Conservation (phyloP, 257 asterid genomes). For the Marsdenia floribunda region DNA sequence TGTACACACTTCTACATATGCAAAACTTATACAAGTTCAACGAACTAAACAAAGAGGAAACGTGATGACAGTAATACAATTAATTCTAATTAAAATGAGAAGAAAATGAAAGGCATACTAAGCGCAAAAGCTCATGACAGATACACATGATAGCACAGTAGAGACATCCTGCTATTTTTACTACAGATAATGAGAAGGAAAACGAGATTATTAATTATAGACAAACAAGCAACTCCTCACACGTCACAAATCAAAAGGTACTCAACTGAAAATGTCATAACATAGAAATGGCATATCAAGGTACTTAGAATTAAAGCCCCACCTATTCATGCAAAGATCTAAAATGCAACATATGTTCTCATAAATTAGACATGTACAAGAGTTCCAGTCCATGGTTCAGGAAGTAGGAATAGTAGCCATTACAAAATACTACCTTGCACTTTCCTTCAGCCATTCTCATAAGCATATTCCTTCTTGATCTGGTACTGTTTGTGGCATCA, state of each 20-base stretch:
- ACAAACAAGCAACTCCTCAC: background rate
- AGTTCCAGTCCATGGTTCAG: background rate
- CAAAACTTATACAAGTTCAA: background rate
- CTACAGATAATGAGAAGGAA: background rate
- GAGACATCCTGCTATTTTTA: background rate
- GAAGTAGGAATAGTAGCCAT: background rate
- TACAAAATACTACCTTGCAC: conserved; percentile 65
- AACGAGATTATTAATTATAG: background rate
- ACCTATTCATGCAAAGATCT: background rate
- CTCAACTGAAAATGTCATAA: background rate
- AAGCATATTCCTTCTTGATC: conserved; percentile 88
- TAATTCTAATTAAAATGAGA: background rate
- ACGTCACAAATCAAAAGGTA: background rate
- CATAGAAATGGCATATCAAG: background rate
- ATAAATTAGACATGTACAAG: background rate
- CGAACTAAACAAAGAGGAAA: background rate
- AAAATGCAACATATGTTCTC: background rate
- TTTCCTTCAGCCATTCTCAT: conserved; percentile 96
- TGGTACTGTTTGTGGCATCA: conserved; percentile 95
- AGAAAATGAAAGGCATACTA: background rate
- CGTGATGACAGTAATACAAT: background rate
- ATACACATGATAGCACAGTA: background rate
- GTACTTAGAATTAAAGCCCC: background rate
- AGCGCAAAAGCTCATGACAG: background rate
- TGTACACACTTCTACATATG: conserved; percentile 12